Percentiles rank a stretch among this genome's conserved stretches.
Conservation (phyloP, 495 filamentous ascomycete genomes). For the Hypoxylon fuscum region DNA sequence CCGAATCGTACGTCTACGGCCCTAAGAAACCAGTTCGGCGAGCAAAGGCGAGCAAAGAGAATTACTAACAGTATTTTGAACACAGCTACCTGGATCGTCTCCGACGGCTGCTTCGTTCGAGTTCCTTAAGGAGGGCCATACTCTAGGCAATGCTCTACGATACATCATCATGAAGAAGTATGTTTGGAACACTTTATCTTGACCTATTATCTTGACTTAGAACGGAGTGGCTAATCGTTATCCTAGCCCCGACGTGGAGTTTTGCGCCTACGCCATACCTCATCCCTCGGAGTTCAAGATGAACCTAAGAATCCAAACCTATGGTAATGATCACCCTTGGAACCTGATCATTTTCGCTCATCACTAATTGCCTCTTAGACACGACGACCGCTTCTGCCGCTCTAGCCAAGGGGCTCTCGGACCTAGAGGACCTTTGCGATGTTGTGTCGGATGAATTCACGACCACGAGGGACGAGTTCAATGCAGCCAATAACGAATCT, state of each 20-base stretch:
- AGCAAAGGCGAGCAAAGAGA: no score
- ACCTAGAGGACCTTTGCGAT: slow-evolving; percentile 90
- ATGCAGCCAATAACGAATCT: slow-evolving; percentile 40
- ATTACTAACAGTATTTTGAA: slow-evolving; percentile 20
- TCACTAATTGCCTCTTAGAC: slow-evolving; percentile 59
- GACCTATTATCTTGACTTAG: slow-evolving; percentile 1
- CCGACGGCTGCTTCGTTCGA: slow-evolving; percentile 79
- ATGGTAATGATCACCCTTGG: slow-evolving; percentile 66
- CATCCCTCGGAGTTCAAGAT: slow-evolving; percentile 96
- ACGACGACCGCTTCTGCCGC: slow-evolving; percentile 82
- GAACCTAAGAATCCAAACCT: slow-evolving; percentile 97
- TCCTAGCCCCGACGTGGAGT: slow-evolving; percentile 87
- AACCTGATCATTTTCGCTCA: background rate
- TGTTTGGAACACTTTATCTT: slow-evolving; percentile 28
- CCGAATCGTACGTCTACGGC: slow-evolving; percentile 59
- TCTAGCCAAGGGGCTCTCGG: slow-evolving; percentile 86
- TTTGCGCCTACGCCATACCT: slow-evolving; percentile 97
- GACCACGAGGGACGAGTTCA: slow-evolving; percentile 69
- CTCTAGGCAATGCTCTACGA: slow-evolving; percentile 90
- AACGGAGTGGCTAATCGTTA: slow-evolving; percentile 11
- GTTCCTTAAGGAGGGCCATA: slow-evolving; percentile 92
- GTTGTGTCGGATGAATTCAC: slow-evolving; percentile 89
- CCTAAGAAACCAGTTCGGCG: background rate
- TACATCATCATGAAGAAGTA: slow-evolving; percentile 99
- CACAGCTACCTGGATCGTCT: slow-evolving; percentile 73